These are phyloP conservation scores for Cyclotella kingstonii DNA, from an alignment of 108 stramenopile species.

Conservation along the genomic window DNA sequence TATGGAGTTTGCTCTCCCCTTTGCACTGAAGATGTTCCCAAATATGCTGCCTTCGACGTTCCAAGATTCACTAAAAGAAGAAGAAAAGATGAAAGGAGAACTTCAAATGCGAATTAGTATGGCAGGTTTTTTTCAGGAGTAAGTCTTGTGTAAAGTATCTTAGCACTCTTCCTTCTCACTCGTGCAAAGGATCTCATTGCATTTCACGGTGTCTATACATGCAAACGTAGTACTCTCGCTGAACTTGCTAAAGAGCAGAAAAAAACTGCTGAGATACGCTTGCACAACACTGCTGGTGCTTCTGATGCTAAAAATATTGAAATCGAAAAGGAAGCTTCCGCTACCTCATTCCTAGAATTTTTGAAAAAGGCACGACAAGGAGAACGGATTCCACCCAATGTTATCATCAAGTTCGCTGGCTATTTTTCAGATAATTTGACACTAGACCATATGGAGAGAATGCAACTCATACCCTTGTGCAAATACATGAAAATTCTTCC, in stretches of 20 bases:
- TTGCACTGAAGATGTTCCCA: constrained; percentile 96
- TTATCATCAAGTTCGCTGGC: constrained; percentile 79
- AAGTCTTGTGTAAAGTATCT: constrained; percentile 56
- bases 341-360: constrained; percentile 83
- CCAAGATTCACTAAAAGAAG: constrained; percentile 93
- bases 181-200: too few relatives aligned
- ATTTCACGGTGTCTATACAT: not conserved
- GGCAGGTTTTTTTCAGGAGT: constrained; percentile 97
- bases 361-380: constrained; percentile 90
- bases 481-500: constrained; percentile 95
- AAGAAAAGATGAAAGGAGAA: constrained; percentile 97
- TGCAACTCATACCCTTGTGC: constrained; percentile 96
- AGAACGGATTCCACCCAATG: constrained; percentile 81
- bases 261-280: constrained; percentile 54
- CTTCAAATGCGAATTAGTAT: constrained; percentile 92
- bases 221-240: constrained; percentile 63
- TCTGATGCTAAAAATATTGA: constrained; percentile 53
- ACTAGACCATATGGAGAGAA: constrained; percentile 94
- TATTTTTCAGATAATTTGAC: constrained; percentile 97
- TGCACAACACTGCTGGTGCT: constrained; percentile 45
- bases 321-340: constrained; percentile 65
- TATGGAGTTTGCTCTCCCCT: constrained; percentile 97
- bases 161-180: not conserved
- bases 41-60: constrained; percentile 99
- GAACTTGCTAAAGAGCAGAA: constrained; percentile 87